Conservation (phyloP, 1,139 yeast species). For the Candida anutae region DNA sequence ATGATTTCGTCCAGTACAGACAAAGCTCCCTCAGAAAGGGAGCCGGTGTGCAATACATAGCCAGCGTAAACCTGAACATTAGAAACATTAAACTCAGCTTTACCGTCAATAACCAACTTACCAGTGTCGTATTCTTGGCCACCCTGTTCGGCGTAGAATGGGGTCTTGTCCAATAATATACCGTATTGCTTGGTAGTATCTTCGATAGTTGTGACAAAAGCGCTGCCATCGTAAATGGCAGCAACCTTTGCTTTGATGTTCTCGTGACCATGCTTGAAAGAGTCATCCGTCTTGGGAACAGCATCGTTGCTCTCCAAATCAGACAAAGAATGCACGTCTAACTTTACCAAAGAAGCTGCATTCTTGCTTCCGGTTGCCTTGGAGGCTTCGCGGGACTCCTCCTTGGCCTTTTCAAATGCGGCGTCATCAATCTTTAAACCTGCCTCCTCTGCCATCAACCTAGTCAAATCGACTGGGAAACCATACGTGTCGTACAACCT, state of each 20-base stretch:
- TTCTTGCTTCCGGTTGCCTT: slow-evolving; percentile 70
- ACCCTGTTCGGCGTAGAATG: slow-evolving; percentile 98
- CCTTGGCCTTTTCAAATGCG: slow-evolving; percentile 85
- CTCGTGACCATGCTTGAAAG: slow-evolving; percentile 61
- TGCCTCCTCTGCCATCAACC: slow-evolving; percentile 97
- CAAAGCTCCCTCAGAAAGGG: slow-evolving; percentile 66
- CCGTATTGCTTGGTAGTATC: slow-evolving; percentile 57
- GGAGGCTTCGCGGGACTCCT: slow-evolving; percentile 88
- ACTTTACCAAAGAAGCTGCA: slow-evolving; percentile 57
- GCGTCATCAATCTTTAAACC: slow-evolving; percentile 88
- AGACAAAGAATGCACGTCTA: slow-evolving; percentile 86
- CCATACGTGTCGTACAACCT: slow-evolving; percentile 98
- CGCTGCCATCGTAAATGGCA: slow-evolving; percentile 63
- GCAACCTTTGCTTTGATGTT: slow-evolving; percentile 56
- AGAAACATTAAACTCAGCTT: slow-evolving; percentile 78
- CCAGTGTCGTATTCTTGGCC: slow-evolving; percentile 98
- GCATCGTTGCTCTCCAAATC: slow-evolving; percentile 46
- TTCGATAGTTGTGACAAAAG: slow-evolving; percentile 40
- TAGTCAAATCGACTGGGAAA: slow-evolving; percentile 95
- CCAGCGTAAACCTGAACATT: slow-evolving; percentile 93
- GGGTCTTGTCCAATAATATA: slow-evolving; percentile 76
- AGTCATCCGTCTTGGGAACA: slow-evolving; percentile 81
- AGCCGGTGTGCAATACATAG: slow-evolving; percentile 91
- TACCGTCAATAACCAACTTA: slow-evolving; percentile 80
- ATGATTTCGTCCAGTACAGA: slow-evolving; percentile 62